Conservation (phyloP, 768 basidiomycete species). For the Amanita brunnescens region DNA sequence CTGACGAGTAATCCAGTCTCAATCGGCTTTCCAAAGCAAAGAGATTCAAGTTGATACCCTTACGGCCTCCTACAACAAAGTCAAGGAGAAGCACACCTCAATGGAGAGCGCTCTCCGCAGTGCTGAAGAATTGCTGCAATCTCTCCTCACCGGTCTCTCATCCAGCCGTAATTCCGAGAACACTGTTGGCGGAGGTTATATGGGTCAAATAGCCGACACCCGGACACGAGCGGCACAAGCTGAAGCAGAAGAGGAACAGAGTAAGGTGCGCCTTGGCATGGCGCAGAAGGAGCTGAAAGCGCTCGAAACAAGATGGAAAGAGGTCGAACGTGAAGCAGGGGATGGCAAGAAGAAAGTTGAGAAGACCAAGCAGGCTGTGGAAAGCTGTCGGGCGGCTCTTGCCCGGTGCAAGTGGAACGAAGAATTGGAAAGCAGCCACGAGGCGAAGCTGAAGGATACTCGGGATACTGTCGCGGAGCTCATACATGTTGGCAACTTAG, state of each 20-base stretch:
- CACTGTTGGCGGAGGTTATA: constrained; percentile 79
- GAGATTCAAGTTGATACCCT: constrained; percentile 47
- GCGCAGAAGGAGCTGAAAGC: constrained; percentile 68
- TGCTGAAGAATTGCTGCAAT: constrained; percentile 90
- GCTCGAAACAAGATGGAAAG: constrained; percentile 74
- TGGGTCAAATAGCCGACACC: constrained; percentile 91
- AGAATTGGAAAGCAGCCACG: constrained; percentile 57
- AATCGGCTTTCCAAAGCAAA: constrained; percentile 49
- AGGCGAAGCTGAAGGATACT: constrained; percentile 41
- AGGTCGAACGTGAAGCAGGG: constrained; percentile 75
- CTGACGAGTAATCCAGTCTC: constrained; percentile 34
- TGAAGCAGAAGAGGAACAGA: constrained; percentile 78
- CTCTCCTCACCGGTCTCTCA: constrained; percentile 86
- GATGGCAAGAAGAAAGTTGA: constrained; percentile 67
- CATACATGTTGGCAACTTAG: constrained; percentile 46
- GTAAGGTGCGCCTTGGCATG: constrained; percentile 65
- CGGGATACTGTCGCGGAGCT: constrained; percentile 46
- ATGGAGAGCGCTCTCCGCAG: constrained; percentile 55
- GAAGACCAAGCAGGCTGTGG: constrained; percentile 47
- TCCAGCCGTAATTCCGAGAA: constrained; percentile 33
- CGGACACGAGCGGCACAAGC: constrained; percentile 67
- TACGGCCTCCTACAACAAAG: constrained; percentile 41
- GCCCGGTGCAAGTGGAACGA: constrained; percentile 66
- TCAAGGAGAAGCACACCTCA: constrained; percentile 63
- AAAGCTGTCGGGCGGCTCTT: constrained; percentile 42